These are phyloP conservation scores for Penicillium crystallinum DNA, from an alignment of 495 filamentous ascomycete species.

Conservation along the genomic window DNA sequence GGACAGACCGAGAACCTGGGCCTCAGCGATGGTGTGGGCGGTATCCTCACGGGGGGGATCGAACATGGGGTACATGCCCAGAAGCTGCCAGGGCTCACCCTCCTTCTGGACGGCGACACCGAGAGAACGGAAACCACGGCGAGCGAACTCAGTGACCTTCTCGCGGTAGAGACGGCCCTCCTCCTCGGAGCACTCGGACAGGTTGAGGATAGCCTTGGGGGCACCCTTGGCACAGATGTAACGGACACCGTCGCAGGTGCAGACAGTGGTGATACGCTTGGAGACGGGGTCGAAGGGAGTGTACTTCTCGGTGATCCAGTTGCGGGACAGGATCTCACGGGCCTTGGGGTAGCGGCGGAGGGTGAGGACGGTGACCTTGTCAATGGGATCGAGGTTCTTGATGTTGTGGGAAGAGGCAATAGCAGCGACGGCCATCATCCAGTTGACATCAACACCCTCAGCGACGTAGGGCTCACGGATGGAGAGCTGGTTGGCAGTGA, in stretches of 20 bases:
- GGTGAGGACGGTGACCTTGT: conserved; percentile 71
- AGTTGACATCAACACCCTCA: conserved; percentile 71
- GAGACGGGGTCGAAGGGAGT: conserved; percentile 74
- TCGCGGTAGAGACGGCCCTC: conserved; percentile 60
- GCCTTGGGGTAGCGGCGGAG: conserved; percentile 70
- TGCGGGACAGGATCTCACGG: conserved; percentile 60
- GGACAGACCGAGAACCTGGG: conserved; percentile 68
- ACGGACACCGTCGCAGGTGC: conserved; percentile 59
- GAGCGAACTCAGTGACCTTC: conserved; percentile 69
- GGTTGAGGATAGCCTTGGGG: conserved; percentile 65
- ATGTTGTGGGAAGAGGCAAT: conserved; percentile 72
- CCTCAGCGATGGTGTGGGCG: conserved; percentile 71
- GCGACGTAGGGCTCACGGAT: conserved; percentile 72
- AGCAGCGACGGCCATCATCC: conserved; percentile 74
- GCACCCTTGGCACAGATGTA: conserved; percentile 70
- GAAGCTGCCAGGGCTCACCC: conserved; percentile 61
- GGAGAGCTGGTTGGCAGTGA: conserved; percentile 70
- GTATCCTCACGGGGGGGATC: conserved; percentile 74
- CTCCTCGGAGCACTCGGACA: conserved; percentile 60
- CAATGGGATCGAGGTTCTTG: conserved; percentile 72
- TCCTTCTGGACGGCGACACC: conserved; percentile 69
- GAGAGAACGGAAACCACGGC: conserved; percentile 76
- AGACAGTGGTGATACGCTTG: conserved; percentile 69
- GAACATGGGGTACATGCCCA: conserved; percentile 75
- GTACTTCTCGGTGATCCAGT: conserved; percentile 72